phyloP scores from a whole-genome alignment of 306 rosid species.

The Vachellia collinsii region DNA sequence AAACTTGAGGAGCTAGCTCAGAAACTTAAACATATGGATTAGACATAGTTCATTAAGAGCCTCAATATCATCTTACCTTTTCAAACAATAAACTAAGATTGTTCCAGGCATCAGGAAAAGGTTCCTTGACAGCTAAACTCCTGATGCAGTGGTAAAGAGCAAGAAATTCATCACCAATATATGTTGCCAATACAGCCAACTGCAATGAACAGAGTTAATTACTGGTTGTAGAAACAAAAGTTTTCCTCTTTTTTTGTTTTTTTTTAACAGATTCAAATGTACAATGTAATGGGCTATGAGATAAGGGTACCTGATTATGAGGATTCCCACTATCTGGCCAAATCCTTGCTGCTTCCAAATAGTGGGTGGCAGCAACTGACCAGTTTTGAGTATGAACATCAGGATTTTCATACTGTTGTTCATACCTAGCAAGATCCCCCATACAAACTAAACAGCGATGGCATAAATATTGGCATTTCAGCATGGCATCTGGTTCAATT shows the following conservation, averaged over 20 bases:
- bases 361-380: slow-evolving; percentile 89
- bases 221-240: slow-evolving; percentile 21
- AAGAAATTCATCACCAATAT: slow-evolving; percentile 88
- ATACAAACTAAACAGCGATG: slow-evolving; percentile 94
- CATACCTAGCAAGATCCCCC: slow-evolving; percentile 93
- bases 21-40: slow-evolving; percentile 9
- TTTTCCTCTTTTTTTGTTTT: neutral
- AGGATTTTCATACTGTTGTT: slow-evolving; percentile 73
- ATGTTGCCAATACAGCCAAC: slow-evolving; percentile 97
- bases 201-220: slow-evolving; percentile 38
- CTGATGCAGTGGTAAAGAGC: slow-evolving; percentile 94
- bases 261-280: neutral
- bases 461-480: slow-evolving; percentile 74
- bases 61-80: slow-evolving; percentile 57
- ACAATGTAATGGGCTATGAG: slow-evolving; percentile 2
- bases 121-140: slow-evolving; percentile 87
- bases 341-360: slow-evolving; percentile 82
- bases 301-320: slow-evolving; percentile 78
- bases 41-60: slow-evolving; percentile 6
- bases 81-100: slow-evolving; percentile 82
- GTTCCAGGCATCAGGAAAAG: slow-evolving; percentile 93
- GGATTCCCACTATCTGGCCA: slow-evolving; percentile 98
- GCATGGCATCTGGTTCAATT: slow-evolving; percentile 55
- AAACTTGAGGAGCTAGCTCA: slow-evolving; percentile 43
- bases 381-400: slow-evolving; percentile 64